phyloP scores from a whole-genome alignment of 176 grass and related monocot species.

The Cenchrus fungigraminus region DNA sequence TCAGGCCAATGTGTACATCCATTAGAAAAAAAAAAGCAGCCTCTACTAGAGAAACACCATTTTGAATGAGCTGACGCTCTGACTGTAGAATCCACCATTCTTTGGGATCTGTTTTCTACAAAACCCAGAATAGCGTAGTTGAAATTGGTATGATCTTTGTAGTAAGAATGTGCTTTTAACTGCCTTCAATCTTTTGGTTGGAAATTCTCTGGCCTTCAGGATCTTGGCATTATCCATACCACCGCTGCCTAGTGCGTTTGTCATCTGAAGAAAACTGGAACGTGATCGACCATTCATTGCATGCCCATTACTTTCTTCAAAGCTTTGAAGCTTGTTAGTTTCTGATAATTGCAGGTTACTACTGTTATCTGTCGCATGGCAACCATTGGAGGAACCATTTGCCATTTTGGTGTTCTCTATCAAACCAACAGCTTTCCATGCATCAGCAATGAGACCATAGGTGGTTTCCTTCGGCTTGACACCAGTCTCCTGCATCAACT shows the following conservation, averaged over 20 bases:
- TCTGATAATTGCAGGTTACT: slow-evolving; percentile 31
- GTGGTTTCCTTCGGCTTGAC: slow-evolving; percentile 69
- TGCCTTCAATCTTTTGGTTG: neutral
- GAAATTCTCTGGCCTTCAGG: neutral
- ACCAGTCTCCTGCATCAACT: slow-evolving; percentile 62
- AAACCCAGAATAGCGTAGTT: slow-evolving; percentile 44
- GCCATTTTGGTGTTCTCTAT: slow-evolving; percentile 49
- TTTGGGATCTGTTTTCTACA: slow-evolving; percentile 55
- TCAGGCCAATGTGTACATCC: slow-evolving; percentile 13
- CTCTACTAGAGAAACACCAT: slow-evolving; percentile 52
- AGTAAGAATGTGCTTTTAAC: slow-evolving; percentile 7
- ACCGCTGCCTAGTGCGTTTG: slow-evolving; percentile 37
- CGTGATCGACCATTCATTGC: slow-evolving; percentile 34
- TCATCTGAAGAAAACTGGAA: slow-evolving; percentile 52
- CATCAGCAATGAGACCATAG: slow-evolving; percentile 67
- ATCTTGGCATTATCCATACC: slow-evolving; percentile 19
- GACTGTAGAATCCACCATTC: slow-evolving; percentile 38
- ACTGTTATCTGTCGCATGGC: neutral
- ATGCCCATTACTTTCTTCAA: slow-evolving; percentile 27
- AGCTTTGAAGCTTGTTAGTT: slow-evolving; percentile 32
- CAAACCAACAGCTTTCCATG: slow-evolving; percentile 80
- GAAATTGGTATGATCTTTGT: slow-evolving; percentile 37
- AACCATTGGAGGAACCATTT: slow-evolving; percentile 34
- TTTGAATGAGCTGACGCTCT: slow-evolving; percentile 50
- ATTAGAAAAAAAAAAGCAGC: neutral